phyloP scores from a whole-genome alignment of 1,284 basidiomycete genomes.

The Schizophyllum commune region DNA sequence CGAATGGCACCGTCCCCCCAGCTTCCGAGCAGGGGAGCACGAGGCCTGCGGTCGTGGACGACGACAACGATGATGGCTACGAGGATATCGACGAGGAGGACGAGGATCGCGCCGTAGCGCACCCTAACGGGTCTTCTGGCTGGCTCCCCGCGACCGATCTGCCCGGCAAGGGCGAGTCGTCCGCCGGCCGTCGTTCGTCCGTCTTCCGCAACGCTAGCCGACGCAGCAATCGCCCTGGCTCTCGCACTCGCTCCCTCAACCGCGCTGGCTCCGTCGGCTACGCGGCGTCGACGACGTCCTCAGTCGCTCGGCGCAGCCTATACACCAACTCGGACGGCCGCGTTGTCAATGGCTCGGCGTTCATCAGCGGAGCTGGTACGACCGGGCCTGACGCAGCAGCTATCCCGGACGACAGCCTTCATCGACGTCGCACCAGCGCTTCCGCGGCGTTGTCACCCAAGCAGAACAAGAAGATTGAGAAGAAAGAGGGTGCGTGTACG shows the following conservation, averaged over 20 bases:
- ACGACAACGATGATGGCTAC: background rate
- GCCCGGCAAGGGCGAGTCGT: background rate
- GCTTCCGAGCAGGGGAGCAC: background rate
- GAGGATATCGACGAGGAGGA: background rate
- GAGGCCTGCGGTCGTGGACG: background rate
- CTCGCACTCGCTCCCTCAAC: background rate
- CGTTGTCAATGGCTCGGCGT: slow-evolving; percentile 31
- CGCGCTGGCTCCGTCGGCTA: slow-evolving; percentile 10
- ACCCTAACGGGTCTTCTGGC: background rate
- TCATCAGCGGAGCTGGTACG: slow-evolving; percentile 41
- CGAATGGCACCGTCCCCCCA: background rate
- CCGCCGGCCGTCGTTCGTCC: slow-evolving; percentile 2
- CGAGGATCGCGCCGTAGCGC: background rate
- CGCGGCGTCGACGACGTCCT: slow-evolving; percentile 7
- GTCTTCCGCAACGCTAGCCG: slow-evolving; percentile 2
- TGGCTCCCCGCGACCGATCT: slow-evolving; percentile 8
- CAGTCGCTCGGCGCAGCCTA: slow-evolving; percentile 13
- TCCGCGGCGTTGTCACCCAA: slow-evolving; percentile 36
- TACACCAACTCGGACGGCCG: slow-evolving; percentile 27
- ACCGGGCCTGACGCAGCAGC: slow-evolving; percentile 30
- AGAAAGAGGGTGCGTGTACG: slow-evolving; percentile 34
- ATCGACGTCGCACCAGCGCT: slow-evolving; percentile 29
- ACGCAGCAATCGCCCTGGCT: background rate
- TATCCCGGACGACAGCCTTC: slow-evolving; percentile 27
- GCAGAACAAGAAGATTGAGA: slow-evolving; percentile 38